These are phyloP conservation scores for Chytriomyces confervae DNA, from an alignment of 192 early-diverging fungal genomes.

Conservation along the genomic window DNA sequence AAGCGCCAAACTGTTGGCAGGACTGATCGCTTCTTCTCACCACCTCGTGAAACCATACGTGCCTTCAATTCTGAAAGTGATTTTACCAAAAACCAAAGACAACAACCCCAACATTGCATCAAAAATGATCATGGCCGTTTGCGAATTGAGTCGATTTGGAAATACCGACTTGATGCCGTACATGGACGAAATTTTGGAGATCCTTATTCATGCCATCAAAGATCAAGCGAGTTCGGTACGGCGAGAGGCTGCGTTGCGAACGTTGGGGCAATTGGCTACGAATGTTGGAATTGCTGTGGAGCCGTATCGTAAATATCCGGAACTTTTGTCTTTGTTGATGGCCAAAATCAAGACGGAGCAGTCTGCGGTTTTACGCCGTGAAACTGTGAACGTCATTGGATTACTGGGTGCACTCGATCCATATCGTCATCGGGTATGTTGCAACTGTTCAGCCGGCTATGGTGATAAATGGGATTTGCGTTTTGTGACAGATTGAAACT, in stretches of 20 bases:
- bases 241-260: conserved; percentile 77
- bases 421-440: conserved; percentile 52
- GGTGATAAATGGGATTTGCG: not conserved
- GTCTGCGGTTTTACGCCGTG: conserved; percentile 63
- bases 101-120: conserved; percentile 74
- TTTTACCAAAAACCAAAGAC: conserved; percentile 73
- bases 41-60: conserved; percentile 81
- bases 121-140: conserved; percentile 72
- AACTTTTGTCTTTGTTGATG: conserved; percentile 72
- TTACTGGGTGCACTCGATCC: conserved; percentile 88
- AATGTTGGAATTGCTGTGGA: conserved; percentile 80
- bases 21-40: conserved; percentile 72
- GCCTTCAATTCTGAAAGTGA: conserved; percentile 72
- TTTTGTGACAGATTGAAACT: conserved; percentile 11
- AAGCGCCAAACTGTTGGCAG: conserved; percentile 69
- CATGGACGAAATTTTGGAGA: conserved; percentile 68
- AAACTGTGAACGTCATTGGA: conserved; percentile 80
- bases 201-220: conserved; percentile 77
- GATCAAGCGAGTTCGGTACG: conserved; percentile 75
- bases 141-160: conserved; percentile 73
- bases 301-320: conserved; percentile 80
- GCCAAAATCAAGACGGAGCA: conserved; percentile 76
- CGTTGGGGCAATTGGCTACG: conserved; percentile 76
- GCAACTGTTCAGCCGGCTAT: not conserved
- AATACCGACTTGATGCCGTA: conserved; percentile 76